These are phyloP conservation scores for Serendipita sp. DNA, from an alignment of 768 basidiomycete species.

Conservation along the genomic window DNA sequence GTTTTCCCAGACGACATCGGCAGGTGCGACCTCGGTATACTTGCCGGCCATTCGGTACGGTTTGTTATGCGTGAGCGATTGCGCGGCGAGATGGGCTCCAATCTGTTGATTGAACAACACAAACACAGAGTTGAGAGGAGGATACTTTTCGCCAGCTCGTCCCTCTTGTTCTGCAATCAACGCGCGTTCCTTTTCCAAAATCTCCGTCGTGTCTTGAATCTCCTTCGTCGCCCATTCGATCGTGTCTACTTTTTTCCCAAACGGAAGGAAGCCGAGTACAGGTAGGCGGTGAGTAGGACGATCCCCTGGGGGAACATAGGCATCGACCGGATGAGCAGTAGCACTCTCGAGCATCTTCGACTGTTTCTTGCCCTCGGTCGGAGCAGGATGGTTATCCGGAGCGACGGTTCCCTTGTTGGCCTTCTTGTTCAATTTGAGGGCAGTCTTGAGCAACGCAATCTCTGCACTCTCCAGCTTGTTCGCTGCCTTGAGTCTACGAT, in stretches of 20 bases:
- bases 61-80: slow-evolving; percentile 59
- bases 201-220: slow-evolving; percentile 37
- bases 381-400: slow-evolving; percentile 28
- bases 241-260: slow-evolving; percentile 81
- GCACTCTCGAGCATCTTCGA: slow-evolving; percentile 17
- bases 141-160: slow-evolving; percentile 29
- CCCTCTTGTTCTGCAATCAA: slow-evolving; percentile 20
- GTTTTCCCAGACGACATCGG: slow-evolving; percentile 87
- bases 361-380: slow-evolving; percentile 19
- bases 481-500: slow-evolving; percentile 55
- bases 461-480: slow-evolving; percentile 77
- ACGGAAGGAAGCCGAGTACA: slow-evolving; percentile 31
- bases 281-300: slow-evolving; percentile 67
- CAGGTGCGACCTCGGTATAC: slow-evolving; percentile 68
- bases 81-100: slow-evolving; percentile 74
- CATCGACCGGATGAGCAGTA: slow-evolving; percentile 19
- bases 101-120: slow-evolving; percentile 87
- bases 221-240: slow-evolving; percentile 79
- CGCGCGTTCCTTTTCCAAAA: slow-evolving; percentile 36
- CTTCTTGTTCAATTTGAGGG: slow-evolving; percentile 50
- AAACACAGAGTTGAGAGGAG: slow-evolving; percentile 57
- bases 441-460: slow-evolving; percentile 57
- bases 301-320: slow-evolving; percentile 48
- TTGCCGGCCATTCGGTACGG: slow-evolving; percentile 67
- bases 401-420: slow-evolving; percentile 14